Conservation (phyloP, 2,329 filamentous ascomycete species). For the Diaporthe batatas region DNA sequence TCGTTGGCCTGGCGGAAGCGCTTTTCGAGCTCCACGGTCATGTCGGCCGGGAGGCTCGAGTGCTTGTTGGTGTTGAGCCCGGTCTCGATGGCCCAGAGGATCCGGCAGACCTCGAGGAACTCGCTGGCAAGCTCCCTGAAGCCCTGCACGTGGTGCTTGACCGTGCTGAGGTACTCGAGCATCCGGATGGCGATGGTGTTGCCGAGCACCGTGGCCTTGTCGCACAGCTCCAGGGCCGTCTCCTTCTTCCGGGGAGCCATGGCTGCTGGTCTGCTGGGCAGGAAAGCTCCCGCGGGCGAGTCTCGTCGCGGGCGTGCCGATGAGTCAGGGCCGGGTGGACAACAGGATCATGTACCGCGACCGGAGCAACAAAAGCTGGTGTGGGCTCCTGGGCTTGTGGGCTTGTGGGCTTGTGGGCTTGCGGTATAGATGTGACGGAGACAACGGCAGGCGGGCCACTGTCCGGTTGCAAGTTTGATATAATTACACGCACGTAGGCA, state of each 20-base stretch:
- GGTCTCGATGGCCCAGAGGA: slow-evolving; percentile 77
- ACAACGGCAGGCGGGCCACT: slow-evolving; percentile 28
- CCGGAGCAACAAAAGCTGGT: not conserved
- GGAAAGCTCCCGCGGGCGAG: not conserved
- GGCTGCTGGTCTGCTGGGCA: not conserved
- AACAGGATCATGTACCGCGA: not conserved
- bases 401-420: no score
- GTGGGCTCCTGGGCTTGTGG: not conserved
- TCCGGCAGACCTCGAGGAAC: slow-evolving; percentile 76
- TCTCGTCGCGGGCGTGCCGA: no score
- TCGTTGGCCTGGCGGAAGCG: slow-evolving; percentile 72
- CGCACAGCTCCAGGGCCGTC: slow-evolving; percentile 64
- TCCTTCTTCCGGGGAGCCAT: slow-evolving; percentile 49
- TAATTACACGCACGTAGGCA: slow-evolving; percentile 13
- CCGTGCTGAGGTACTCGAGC: slow-evolving; percentile 72
- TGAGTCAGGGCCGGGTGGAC: not conserved
- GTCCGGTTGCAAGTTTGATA: slow-evolving; percentile 29
- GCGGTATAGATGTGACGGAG: not conserved
- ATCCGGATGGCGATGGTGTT: slow-evolving; percentile 75
- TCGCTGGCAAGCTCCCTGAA: slow-evolving; percentile 73
- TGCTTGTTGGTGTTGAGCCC: slow-evolving; percentile 66
- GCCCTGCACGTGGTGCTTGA: slow-evolving; percentile 66
- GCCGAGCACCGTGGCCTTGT: slow-evolving; percentile 69
- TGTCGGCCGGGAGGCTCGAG: slow-evolving; percentile 69
- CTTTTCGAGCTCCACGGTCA: slow-evolving; percentile 73